phyloP scores from a whole-genome alignment of 495 filamentous ascomycete species.

The Chlorociboria aeruginascens region DNA sequence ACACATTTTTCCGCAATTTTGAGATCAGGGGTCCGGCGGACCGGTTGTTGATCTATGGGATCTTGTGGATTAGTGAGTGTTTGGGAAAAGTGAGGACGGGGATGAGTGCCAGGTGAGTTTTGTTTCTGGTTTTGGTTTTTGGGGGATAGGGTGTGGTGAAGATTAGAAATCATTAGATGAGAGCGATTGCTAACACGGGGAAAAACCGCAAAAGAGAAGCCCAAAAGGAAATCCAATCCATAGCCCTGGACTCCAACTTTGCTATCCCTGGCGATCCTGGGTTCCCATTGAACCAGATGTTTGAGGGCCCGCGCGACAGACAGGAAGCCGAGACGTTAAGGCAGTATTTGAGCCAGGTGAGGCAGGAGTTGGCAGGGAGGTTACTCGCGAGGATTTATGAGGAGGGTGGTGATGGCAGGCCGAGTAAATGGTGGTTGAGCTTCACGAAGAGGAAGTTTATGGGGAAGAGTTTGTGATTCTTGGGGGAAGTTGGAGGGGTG shows the following conservation, averaged over 20 bases:
- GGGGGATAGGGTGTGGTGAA: neutral
- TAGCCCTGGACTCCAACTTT: slow-evolving; percentile 77
- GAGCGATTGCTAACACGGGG: neutral
- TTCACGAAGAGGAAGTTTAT: slow-evolving; percentile 99
- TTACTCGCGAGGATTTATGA: slow-evolving; percentile 78
- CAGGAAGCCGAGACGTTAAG: slow-evolving; percentile 80
- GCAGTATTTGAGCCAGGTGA: slow-evolving; percentile 80
- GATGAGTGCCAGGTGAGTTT: slow-evolving; percentile 38
- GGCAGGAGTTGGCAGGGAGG: slow-evolving; percentile 78
- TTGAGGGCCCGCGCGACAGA: slow-evolving; percentile 61
- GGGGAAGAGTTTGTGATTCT: slow-evolving; percentile 68
- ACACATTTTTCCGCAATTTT: slow-evolving; percentile 98
- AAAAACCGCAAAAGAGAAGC: slow-evolving; percentile 30
- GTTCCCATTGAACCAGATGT: slow-evolving; percentile 86
- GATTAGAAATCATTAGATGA: neutral
- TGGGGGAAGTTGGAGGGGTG: neutral
- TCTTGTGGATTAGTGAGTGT: slow-evolving; percentile 83
- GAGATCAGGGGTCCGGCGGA: slow-evolving; percentile 97
- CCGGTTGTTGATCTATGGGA: slow-evolving; percentile 90
- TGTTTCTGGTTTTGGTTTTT: neutral
- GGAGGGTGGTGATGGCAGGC: slow-evolving; percentile 49
- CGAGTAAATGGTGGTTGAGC: slow-evolving; percentile 98
- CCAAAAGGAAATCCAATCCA: slow-evolving; percentile 41
- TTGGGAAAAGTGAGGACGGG: slow-evolving; percentile 69
- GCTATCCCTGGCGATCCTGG: slow-evolving; percentile 86